Evolutionary conservation across 1,284 basidiomycete genomes (phyloP), one percentile per base, ranked within the genome.

Genomic region (Naganishia liquefaciens): DNA sequence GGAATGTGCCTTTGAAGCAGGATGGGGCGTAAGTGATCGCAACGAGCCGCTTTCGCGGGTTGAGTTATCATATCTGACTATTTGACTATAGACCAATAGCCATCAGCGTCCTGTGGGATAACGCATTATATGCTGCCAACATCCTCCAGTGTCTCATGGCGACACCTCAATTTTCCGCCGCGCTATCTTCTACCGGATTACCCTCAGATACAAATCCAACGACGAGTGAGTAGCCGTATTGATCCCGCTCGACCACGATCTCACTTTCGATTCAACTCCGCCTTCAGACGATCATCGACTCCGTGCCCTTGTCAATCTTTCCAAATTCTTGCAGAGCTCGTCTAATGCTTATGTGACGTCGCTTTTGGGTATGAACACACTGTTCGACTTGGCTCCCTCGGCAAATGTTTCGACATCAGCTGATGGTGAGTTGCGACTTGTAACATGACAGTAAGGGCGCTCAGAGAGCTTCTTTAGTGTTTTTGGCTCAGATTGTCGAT

Each of bases 121-220:
- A 60, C n/a, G 57, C 46, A 25, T n/a, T 60, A n/a, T 60, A 39
- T 28, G 57, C 57, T 17, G 57, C 57, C 30, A 60, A 60, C 27
- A 60, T 60, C 13, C 27, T 60, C 11, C 57, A 60, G 21, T 60
- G 57, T 11, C 33, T 60, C 3, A 50, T 60, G 46, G 57, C 57
- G 1, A 49, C 47, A 50, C 46, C 57, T 27, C 46, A 46, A 11
- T 60, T 60, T 37, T 37, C 25, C 19, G 44, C 33, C 19, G 21
- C 57, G 21, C 10, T 50, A 3, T 21, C 57, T 13, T 49, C 57
- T 39, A 46, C n/a, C 33, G 37, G 46, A 10, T 9, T 57, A 44
- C 27, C 27, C 25, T 27, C 25, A 23, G 47, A 15, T 3, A 15
- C 47, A 7, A 23, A 53, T 47, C 4, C 46, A 9, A 21, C 46